phyloP scores from a whole-genome alignment of 176 grass and related monocot genomes.

The Avena eriantha region DNA sequence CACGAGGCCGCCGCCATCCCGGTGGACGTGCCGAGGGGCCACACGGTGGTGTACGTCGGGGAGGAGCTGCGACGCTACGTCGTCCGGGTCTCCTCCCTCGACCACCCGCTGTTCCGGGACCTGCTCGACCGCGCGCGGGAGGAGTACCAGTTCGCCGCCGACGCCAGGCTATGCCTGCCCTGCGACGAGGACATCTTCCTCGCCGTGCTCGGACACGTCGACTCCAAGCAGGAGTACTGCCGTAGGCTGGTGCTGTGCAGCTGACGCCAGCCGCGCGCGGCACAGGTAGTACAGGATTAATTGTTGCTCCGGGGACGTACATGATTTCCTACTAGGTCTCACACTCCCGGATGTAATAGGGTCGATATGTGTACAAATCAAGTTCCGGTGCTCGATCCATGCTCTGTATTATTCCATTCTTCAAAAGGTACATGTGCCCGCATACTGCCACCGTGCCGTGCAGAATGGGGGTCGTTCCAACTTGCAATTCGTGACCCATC shows the following conservation, averaged over 20 bases:
- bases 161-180: slow-evolving; percentile 66
- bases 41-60: slow-evolving; percentile 93
- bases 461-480: background rate
- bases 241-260: slow-evolving; percentile 31
- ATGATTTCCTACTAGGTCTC: too few species aligned
- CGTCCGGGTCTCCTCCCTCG: slow-evolving; percentile 67
- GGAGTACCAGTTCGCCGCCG: slow-evolving; percentile 68
- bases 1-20: slow-evolving; percentile 49
- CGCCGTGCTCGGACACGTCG: slow-evolving; percentile 62
- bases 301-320: too few species aligned
- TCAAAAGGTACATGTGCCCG: background rate
- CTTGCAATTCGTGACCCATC: background rate
- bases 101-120: slow-evolving; percentile 82
- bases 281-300: too few species aligned
- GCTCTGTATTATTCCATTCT: slow-evolving; percentile 25
- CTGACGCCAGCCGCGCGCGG: background rate
- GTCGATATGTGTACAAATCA: background rate
- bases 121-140: slow-evolving; percentile 73
- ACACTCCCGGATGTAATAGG: slow-evolving; percentile 1
- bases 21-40: slow-evolving; percentile 77
- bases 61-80: slow-evolving; percentile 66
- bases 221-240: slow-evolving; percentile 28
- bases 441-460: background rate
- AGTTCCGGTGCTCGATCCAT: background rate
- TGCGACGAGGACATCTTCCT: slow-evolving; percentile 84